Conservation (phyloP, 2,329 filamentous ascomycete genomes). For the Dendrostoma leiphaemia region DNA sequence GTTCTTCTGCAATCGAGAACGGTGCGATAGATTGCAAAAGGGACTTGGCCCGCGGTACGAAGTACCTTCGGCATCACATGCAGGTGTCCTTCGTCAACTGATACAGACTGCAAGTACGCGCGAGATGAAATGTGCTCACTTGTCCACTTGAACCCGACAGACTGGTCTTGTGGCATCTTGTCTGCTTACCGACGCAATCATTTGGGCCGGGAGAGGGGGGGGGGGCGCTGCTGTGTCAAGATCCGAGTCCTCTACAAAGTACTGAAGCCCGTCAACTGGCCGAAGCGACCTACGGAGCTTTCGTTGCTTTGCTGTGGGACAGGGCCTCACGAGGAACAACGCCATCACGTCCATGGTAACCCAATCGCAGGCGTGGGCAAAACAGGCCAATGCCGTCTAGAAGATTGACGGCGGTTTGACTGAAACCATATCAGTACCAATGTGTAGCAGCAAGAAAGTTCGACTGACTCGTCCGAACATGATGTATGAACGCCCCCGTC, state of each 20-base stretch:
- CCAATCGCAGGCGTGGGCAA: no score
- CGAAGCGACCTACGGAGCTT: no score
- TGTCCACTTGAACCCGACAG: not conserved
- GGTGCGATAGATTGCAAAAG: not conserved
- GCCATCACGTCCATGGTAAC: no score
- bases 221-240: no score
- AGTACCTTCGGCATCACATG: not conserved
- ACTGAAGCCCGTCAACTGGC: no score
- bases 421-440: no score
- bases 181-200: not conserved
- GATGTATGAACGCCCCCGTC: not conserved
- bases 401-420: no score
- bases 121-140: not conserved
- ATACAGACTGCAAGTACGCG: not conserved
- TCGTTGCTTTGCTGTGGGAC: no score
- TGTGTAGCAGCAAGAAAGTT: not conserved
- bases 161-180: not conserved
- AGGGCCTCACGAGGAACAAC: no score
- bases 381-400: no score
- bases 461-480: not conserved
- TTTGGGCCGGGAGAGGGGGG: no score
- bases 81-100: conserved; percentile 2
- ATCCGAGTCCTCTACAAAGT: no score
- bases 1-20: not conserved
- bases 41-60: not conserved